These are phyloP conservation scores for Fusarium chuoi DNA, from an alignment of 2,329 filamentous ascomycete species.

Conservation along the genomic window DNA sequence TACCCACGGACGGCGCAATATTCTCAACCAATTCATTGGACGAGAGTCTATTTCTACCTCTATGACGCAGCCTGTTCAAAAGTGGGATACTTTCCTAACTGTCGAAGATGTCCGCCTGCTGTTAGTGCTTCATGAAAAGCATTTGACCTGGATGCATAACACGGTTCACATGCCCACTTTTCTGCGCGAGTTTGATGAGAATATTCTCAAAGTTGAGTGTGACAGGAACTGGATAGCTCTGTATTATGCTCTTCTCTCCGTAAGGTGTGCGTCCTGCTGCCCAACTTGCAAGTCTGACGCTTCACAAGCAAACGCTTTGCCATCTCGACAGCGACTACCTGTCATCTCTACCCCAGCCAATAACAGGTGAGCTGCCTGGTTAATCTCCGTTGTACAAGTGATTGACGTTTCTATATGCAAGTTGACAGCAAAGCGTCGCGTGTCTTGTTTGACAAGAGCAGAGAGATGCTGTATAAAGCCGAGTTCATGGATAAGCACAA, in stretches of 20 bases:
- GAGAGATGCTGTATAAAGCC: neutral
- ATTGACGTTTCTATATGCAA: fast-evolving
- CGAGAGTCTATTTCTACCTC: neutral
- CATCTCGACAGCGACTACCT: neutral
- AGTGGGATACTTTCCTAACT: neutral
- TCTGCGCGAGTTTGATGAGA: neutral
- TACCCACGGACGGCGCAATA: neutral
- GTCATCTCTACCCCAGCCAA: fast-evolving
- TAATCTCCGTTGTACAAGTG: fast-evolving
- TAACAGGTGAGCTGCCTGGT: neutral
- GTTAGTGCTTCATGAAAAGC: neutral
- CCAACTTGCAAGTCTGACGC: fast-evolving
- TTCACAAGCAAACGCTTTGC: neutral
- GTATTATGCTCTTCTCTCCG: neutral
- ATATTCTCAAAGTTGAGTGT: neutral
- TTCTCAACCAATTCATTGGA: neutral
- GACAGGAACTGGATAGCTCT: neutral
- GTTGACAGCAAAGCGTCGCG: neutral
- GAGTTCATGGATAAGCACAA: constrained; percentile 9
- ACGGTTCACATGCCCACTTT: neutral
- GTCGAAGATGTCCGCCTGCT: neutral
- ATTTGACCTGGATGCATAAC: constrained; percentile 4
- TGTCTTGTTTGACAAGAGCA: neutral
- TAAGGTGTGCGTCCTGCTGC: neutral
- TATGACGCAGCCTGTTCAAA: neutral